Percentiles rank a stretch among this genome's conserved stretches.
phyloP scores from a whole-genome alignment of 768 basidiomycete genomes.

The Omphalotus guepiniiformis region DNA sequence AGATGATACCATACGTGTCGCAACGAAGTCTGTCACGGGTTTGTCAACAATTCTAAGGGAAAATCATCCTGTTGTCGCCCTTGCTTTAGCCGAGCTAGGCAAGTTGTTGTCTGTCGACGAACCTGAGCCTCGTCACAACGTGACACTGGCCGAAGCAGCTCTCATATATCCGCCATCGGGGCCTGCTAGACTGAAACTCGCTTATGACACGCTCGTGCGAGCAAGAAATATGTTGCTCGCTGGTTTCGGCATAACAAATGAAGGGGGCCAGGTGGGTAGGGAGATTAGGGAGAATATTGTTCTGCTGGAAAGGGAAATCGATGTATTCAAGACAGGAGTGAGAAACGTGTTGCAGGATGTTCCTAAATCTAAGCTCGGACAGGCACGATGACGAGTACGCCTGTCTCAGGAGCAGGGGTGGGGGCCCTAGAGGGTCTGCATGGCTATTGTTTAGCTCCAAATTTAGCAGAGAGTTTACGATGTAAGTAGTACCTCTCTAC shows the following conservation, averaged over 20 bases:
- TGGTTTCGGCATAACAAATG: conserved; percentile 68
- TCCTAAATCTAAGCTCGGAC: conserved; percentile 12
- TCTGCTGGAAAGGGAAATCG: conserved; percentile 67
- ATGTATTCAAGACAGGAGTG: conserved; percentile 62
- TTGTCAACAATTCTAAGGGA: conserved; percentile 46
- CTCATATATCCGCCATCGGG: conserved; percentile 64
- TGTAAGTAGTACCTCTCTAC: too few relatives aligned
- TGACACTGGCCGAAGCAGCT: conserved; percentile 4
- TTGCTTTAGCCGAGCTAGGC: conserved; percentile 75
- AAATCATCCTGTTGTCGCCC: conserved; percentile 75
- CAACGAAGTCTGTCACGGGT: conserved; percentile 51
- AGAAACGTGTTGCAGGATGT: conserved; percentile 50
- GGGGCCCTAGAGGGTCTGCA: too few relatives aligned
- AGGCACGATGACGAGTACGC: too few relatives aligned
- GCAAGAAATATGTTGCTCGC: conserved; percentile 59
- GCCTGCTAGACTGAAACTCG: conserved; percentile 54
- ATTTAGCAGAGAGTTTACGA: too few relatives aligned
- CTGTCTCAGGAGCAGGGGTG: too few relatives aligned
- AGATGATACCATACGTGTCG: conserved; percentile 59
- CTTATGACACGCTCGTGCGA: conserved; percentile 57
- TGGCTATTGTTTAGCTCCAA: too few relatives aligned
- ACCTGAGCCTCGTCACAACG: conserved; percentile 36
- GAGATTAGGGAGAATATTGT: conserved; percentile 58
- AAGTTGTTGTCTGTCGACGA: conserved; percentile 82
- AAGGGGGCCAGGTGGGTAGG: conserved; percentile 68